These are phyloP conservation scores for Amaranthus palmeri DNA, from an alignment of 148 eudicot species.

Conservation along the genomic window DNA sequence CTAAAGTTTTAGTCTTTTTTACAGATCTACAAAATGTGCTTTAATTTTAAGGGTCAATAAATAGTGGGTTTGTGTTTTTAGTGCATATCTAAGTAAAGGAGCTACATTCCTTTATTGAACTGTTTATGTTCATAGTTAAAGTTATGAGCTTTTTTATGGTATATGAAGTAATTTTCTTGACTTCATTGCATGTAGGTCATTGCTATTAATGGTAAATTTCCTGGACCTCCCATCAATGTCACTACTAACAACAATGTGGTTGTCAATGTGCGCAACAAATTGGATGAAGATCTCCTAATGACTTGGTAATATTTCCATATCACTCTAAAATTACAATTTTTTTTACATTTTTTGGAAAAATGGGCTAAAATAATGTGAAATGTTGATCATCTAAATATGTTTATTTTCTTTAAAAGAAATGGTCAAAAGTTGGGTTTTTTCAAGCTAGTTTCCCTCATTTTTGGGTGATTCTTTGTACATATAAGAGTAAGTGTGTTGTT, in stretches of 20 bases:
- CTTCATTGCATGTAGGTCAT: slow-evolving; percentile 61
- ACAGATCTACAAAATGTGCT: slow-evolving; percentile 56
- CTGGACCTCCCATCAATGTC: slow-evolving; percentile 75
- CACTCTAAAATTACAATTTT: background rate
- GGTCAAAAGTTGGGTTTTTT: background rate
- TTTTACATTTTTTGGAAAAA: background rate
- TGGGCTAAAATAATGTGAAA: too few species aligned
- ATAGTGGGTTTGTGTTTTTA: slow-evolving; percentile 10
- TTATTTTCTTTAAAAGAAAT: background rate
- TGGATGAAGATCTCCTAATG: slow-evolving; percentile 75
- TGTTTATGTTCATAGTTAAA: slow-evolving; percentile 10
- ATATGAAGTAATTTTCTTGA: background rate
- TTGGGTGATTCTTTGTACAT: background rate
- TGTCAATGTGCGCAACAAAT: slow-evolving; percentile 80
- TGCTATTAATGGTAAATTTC: slow-evolving; percentile 89
- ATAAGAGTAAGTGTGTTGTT: background rate
- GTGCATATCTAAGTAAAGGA: background rate
- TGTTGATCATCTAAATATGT: background rate
- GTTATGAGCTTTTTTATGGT: slow-evolving; percentile 5
- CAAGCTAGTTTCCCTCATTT: background rate
- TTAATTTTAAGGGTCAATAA: background rate
- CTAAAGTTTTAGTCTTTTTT: slow-evolving; percentile 21
- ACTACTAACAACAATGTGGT: slow-evolving; percentile 87
- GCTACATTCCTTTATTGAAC: slow-evolving; percentile 16
- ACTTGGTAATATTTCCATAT: slow-evolving; percentile 56